A percentile compares a stretch with the other conserved stretches of the same genome.
Conservation (phyloP, 2,329 filamentous ascomycete species). For the Diaporthe longicolla region DNA sequence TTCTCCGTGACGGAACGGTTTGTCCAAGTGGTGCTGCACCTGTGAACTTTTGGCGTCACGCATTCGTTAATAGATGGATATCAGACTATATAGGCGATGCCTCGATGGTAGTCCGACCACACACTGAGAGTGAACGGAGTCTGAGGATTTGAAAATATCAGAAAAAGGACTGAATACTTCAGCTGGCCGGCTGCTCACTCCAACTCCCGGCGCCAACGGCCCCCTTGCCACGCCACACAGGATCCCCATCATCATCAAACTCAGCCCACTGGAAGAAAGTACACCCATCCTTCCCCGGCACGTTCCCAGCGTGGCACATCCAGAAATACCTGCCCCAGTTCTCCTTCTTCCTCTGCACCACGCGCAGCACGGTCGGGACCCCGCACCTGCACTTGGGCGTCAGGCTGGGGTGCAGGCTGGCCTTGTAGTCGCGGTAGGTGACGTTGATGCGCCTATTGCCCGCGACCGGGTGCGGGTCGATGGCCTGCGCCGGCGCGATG, state of each 20-base stretch:
- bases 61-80: no score
- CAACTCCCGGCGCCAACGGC: background rate
- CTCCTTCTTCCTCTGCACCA: constrained; percentile 83
- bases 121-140: background rate
- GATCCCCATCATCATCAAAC: constrained; percentile 89
- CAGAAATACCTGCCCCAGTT: constrained; percentile 86
- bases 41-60: background rate
- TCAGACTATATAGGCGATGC: background rate
- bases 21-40: no score
- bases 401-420: constrained; percentile 79
- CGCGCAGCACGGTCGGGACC: constrained; percentile 78
- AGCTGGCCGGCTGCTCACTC: background rate
- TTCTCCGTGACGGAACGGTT: no score
- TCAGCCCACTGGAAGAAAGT: constrained; percentile 87
- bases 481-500: constrained; percentile 79
- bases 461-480: constrained; percentile 88
- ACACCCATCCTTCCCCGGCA: constrained; percentile 78
- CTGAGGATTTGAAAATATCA: background rate
- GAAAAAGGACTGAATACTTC: background rate
- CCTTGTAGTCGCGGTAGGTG: constrained; percentile 90
- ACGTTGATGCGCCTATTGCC: constrained; percentile 90
- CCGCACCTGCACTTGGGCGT: constrained; percentile 86
- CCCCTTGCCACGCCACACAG: constrained; percentile 65
- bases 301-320: constrained; percentile 88
- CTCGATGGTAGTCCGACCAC: no score